Evolutionary conservation across 176 grass and related monocot species (phyloP).

Genomic region (Eremochloa ophiuroides): DNA sequence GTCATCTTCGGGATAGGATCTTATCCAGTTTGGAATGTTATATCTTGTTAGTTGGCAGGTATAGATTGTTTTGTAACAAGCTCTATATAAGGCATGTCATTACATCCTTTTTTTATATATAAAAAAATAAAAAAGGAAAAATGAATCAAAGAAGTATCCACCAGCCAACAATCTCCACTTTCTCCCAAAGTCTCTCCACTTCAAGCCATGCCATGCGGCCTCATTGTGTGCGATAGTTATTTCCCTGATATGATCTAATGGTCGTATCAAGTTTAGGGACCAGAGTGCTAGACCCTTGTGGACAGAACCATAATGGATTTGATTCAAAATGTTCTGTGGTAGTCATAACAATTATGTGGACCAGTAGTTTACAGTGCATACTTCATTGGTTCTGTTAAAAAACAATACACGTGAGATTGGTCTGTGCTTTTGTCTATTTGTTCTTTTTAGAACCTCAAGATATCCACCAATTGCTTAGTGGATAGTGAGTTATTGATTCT

Average conservation of each 20-base stretch:
- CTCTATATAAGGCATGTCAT: background rate
- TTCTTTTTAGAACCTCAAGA: background rate
- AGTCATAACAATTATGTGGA: background rate
- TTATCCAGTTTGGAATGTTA: background rate
- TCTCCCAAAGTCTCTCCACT: background rate
- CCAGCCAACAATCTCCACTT: background rate
- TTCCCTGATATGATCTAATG: background rate
- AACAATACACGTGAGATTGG: background rate
- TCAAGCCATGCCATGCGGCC: background rate
- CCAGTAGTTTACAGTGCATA: background rate
- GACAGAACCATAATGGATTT: background rate
- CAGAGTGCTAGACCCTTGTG: background rate
- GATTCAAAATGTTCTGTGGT: background rate
- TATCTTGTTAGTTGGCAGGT: background rate
- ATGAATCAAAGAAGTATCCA: background rate
- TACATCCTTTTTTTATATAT: background rate
- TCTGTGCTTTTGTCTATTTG: slow-evolving; percentile 1
- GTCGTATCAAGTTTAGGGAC: background rate
- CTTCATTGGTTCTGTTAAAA: slow-evolving; percentile 4
- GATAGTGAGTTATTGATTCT: background rate
- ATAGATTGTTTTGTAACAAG: background rate
- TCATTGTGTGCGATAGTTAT: background rate
- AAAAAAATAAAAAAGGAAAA: background rate
- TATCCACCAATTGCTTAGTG: slow-evolving; percentile 3
- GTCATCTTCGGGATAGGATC: background rate